A percentile compares a stretch with the other conserved stretches of the same genome.
Evolutionary conservation across 345 rosid genomes (phyloP).

Genomic region (Citrus maxima): DNA sequence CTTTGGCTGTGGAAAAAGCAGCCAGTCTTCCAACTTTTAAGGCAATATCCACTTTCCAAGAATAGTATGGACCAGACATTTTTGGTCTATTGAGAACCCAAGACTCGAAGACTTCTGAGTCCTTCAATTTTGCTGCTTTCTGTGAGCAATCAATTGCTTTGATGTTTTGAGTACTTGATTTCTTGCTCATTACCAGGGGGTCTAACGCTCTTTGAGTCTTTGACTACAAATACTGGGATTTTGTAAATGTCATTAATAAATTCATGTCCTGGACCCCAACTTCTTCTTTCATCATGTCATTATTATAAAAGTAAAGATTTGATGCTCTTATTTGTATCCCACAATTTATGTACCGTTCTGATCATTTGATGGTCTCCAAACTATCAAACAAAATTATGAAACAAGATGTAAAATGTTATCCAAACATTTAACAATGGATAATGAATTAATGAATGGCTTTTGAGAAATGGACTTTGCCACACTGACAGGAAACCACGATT

Average conservation of each 20-base stretch:
- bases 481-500: not conserved
- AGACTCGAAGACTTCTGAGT: not conserved
- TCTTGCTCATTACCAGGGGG: slow-evolving; percentile 5
- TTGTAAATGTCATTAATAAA: not conserved
- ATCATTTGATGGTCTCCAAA: too few relatives aligned
- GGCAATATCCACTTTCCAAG: slow-evolving; percentile 5
- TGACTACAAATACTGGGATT: not conserved
- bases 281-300: too few relatives aligned
- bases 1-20: not conserved
- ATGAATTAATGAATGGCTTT: not conserved
- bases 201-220: too few relatives aligned
- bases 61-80: not conserved
- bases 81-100: not conserved
- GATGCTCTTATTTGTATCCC: too few relatives aligned
- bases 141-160: not conserved
- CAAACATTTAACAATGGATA: too few relatives aligned
- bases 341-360: too few relatives aligned
- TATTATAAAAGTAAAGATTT: too few relatives aligned
- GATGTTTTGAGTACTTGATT: not conserved
- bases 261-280: not conserved
- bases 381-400: too few relatives aligned
- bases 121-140: not conserved
- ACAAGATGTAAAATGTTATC: too few relatives aligned
- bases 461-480: not conserved
- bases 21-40: slow-evolving; percentile 8